Evolutionary conservation across 768 basidiomycete species (phyloP), one percentile per base, ranked within the genome.

Genomic region (Imleria badia): DNA sequence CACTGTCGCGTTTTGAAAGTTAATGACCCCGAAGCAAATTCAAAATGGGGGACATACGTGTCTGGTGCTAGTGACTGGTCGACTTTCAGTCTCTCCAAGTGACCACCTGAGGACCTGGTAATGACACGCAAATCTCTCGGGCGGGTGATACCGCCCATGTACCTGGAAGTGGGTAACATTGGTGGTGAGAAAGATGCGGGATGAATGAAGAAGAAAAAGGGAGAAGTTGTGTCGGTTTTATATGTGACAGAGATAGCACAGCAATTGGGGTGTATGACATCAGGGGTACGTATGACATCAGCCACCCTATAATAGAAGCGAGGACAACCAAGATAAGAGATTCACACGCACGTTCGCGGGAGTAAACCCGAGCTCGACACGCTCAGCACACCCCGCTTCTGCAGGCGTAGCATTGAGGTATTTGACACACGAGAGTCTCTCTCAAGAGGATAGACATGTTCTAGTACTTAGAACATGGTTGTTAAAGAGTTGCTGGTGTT

Each of bases 61-160:
- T 65, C 65, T 3, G 66, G 43, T 1, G 63, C 51, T 20, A 73
- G 73, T 8, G 63, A 46, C 45, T 73, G 72, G 52, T 74, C 70
- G 12, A 45, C 20, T 53, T 63, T 70, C 4, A 52, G 35, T 12
- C 56, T 53, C 15, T 68, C 45, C 54, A 75, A 72, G 5, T 59
- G 49, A 9, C 73, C 72, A 19, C 74, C 74, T 11, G 65, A 62
- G 40, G 71, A 74, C 71, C 72, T 75, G 51, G 74, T 66, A 15
- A 73, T 49, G n/a, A 58, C 51, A 8, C 72, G 72, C 19, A 80
- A 45, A 40, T 73, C 71, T 10, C 52, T 59, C 0, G 77, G 75
- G 33, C 73, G 70, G 5, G 77, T 68, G 60, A 76, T 70, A 41
- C 77, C 77, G 1, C 72, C 66, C 63, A 72, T 66, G 48, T 66